Evolutionary conservation across 139 green algal genomes (phyloP).

Genomic region (Coelastrella sp.): DNA sequence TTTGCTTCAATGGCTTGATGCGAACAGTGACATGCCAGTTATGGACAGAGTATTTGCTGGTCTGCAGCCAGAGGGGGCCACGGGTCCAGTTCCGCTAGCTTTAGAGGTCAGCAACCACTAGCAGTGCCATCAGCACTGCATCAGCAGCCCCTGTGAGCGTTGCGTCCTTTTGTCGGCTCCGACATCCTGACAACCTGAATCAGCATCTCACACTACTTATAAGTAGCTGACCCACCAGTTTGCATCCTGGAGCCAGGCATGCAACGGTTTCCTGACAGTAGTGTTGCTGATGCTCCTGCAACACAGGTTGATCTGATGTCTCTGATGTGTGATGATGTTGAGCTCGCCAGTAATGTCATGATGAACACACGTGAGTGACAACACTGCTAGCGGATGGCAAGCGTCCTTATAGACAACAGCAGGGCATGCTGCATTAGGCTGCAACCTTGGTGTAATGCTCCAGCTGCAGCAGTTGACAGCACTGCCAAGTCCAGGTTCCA

Average conservation of each 20-base stretch:
- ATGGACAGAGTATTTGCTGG: not conserved
- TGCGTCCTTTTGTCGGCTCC: not conserved
- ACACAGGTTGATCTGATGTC: constrained; percentile 25
- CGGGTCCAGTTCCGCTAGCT: not conserved
- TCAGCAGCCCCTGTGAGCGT: not conserved
- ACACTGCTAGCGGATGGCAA: not conserved
- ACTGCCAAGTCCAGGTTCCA: too few relatives aligned
- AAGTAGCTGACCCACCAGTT: too few relatives aligned
- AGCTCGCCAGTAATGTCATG: constrained; percentile 5
- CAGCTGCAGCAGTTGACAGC: too few relatives aligned
- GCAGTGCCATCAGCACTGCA: too few relatives aligned
- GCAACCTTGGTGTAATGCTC: too few relatives aligned
- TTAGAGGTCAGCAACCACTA: not conserved
- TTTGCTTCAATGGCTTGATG: constrained; percentile 29
- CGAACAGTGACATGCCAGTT: not conserved
- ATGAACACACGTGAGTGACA: constrained; percentile 11
- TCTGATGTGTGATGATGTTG: not conserved
- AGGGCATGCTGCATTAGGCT: too few relatives aligned
- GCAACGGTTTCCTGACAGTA: too few relatives aligned
- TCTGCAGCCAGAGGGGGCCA: not conserved
- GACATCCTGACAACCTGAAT: too few relatives aligned
- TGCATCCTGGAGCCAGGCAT: too few relatives aligned
- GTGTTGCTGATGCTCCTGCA: not conserved
- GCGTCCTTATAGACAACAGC: too few relatives aligned
- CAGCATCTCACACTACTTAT: too few relatives aligned